These are phyloP conservation scores for Trametes pubescens DNA, from an alignment of 1,284 basidiomycete genomes.

Conservation along the genomic window DNA sequence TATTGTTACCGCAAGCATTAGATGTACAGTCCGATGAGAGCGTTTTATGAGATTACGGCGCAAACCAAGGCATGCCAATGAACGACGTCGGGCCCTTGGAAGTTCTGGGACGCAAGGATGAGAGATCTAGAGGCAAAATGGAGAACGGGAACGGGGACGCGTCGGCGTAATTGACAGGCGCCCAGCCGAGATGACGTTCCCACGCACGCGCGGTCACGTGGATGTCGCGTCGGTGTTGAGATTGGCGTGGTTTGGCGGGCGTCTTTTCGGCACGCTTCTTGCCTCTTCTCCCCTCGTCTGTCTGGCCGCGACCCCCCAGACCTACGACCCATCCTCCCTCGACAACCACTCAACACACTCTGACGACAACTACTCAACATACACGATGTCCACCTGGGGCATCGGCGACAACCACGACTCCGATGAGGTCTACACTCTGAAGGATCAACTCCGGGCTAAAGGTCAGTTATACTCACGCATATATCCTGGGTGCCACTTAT, in stretches of 20 bases:
- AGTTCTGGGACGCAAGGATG: neutral
- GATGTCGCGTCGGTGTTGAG: slow-evolving; percentile 24
- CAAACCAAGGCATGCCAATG: no score
- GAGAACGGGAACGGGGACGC: neutral
- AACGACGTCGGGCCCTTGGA: no score
- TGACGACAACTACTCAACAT: neutral
- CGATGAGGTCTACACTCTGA: slow-evolving; percentile 63
- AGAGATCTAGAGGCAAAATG: no score
- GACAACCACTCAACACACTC: neutral
- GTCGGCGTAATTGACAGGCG: neutral
- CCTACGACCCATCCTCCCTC: neutral
- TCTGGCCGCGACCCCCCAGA: neutral
- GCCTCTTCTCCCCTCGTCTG: slow-evolving; percentile 20
- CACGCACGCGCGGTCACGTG: slow-evolving; percentile 30
- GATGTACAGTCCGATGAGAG: no score
- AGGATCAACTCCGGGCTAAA: slow-evolving; percentile 68
- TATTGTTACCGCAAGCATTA: no score
- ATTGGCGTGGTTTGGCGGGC: slow-evolving; percentile 24
- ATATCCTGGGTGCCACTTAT: neutral
- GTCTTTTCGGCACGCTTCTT: slow-evolving; percentile 13
- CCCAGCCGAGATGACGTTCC: neutral
- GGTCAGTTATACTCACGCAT: slow-evolving; percentile 49
- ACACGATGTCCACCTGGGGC: slow-evolving; percentile 63
- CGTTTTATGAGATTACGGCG: neutral
- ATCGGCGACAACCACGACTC: slow-evolving; percentile 68